Percentiles rank a stretch among this genome's conserved stretches.
Evolutionary conservation across 805 yeast genomes (phyloP).

Genomic region (Diddensiella santjacobensis): DNA sequence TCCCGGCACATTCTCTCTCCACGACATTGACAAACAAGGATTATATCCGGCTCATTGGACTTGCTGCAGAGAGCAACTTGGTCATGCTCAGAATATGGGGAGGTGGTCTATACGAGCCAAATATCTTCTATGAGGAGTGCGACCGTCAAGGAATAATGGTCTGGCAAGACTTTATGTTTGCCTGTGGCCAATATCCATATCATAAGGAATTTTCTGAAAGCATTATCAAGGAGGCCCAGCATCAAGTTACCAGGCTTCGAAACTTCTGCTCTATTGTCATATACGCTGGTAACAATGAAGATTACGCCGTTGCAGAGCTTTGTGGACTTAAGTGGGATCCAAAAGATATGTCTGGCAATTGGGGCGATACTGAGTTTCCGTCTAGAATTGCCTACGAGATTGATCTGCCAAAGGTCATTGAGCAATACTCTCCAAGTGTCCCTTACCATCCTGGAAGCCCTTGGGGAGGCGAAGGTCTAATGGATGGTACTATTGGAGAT

Average conservation of each 20-base stretch:
- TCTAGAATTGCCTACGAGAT: constrained; percentile 42
- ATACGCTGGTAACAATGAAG: constrained; percentile 45
- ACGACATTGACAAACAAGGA: constrained; percentile 33
- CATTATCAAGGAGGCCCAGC: constrained; percentile 37
- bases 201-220: constrained; percentile 34
- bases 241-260: constrained; percentile 41
- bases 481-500: constrained; percentile 11
- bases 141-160: constrained; percentile 43
- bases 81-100: constrained; percentile 48
- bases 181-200: constrained; percentile 51
- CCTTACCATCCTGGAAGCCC: constrained; percentile 14
- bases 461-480: constrained; percentile 7
- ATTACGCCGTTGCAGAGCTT: constrained; percentile 43
- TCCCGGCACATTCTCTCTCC: constrained; percentile 42
- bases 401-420: constrained; percentile 35
- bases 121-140: constrained; percentile 41
- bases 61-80: constrained; percentile 39
- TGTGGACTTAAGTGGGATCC: constrained; percentile 16
- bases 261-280: constrained; percentile 39
- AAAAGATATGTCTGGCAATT: constrained; percentile 12
- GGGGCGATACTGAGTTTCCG: constrained; percentile 33
- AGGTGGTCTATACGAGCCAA: constrained; percentile 45
- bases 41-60: constrained; percentile 35
- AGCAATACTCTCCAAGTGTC: constrained; percentile 13
- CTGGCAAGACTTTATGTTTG: constrained; percentile 56